Evolutionary conservation across 768 basidiomycete species (phyloP), one percentile per base, ranked within the genome.

Genomic region (Hygrocybe punicea): DNA sequence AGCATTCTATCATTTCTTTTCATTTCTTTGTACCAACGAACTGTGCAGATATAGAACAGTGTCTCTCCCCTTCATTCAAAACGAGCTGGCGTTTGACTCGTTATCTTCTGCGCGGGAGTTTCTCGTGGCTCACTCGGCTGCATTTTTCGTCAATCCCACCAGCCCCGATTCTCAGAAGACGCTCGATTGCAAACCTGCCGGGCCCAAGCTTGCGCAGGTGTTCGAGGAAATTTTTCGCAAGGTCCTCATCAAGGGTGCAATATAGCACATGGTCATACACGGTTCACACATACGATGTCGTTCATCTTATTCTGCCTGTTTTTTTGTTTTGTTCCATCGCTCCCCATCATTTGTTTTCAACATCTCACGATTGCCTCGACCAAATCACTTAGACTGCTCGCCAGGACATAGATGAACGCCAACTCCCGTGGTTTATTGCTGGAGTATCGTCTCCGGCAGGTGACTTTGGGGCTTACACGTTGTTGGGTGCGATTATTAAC

Each of bases 171-270:
- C 61, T 29, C 80, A 87, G 60, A 88, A 86, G 72, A 73, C 78
- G 39, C 65, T 93, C 57, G 89, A 93, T 59, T 92, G 89, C 77
- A 89, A 82, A 71, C 70, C 79, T 39, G 83, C 81, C n/a, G 71
- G 71, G 53, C 65, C 75, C 29, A 75, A 76, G 60, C 80, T 98
- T 57, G 72, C 77, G 19, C 80, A 83, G 62, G 82, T 80, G 13
- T 84, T 86, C 67, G 89, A 91, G 64, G 83, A 85, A 64, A 93
- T 87, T 73, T 93, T 92, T 69, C 81, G 87, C 62, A 91, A 87
- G 70, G 85, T 97, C 58, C 84, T 84, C 65, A 92, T 98, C 73
- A 94, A 85, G 78, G 96, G 96, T 63, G 93, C 94, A 68, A 89
- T 96, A 73, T 94, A 78, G 77, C 54, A 61, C 62, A n/a, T 49